These are phyloP conservation scores for Rubroboletus pulcherrimus DNA, from an alignment of 768 basidiomycete species.

Conservation along the genomic window DNA sequence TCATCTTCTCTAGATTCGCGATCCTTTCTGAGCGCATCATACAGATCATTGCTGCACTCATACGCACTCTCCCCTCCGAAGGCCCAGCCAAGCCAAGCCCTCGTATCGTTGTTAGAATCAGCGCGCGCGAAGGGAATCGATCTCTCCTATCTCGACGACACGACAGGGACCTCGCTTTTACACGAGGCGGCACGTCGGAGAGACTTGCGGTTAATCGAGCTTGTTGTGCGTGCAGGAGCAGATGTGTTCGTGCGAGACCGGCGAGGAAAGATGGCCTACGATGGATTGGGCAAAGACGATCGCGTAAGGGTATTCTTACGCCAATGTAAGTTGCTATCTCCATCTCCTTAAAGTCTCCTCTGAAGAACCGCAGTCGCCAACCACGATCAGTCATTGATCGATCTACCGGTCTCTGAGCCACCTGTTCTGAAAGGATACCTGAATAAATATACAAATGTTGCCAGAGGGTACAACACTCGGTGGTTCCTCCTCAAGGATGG, in stretches of 20 bases:
- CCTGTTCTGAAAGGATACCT: conserved; percentile 72
- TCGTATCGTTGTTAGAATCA: conserved; percentile 58
- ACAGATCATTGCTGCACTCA: conserved; percentile 64
- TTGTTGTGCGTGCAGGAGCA: conserved; percentile 81
- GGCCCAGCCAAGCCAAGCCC: conserved; percentile 39
- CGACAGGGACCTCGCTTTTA: conserved; percentile 71
- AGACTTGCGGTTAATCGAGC: conserved; percentile 77
- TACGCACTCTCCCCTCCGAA: conserved; percentile 63
- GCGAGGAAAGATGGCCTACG: conserved; percentile 65
- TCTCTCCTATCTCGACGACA: conserved; percentile 75
- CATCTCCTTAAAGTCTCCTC: neutral
- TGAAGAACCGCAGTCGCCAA: conserved; percentile 56
- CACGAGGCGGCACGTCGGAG: conserved; percentile 85
- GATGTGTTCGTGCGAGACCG: conserved; percentile 86
- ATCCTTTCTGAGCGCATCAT: conserved; percentile 68
- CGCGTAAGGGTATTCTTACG: conserved; percentile 75
- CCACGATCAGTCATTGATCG: conserved; percentile 70
- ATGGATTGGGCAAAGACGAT: conserved; percentile 73
- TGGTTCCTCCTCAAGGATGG: conserved; percentile 93
- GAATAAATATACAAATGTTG: conserved; percentile 92
- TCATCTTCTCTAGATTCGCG: conserved; percentile 60
- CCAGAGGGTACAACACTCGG: conserved; percentile 81
- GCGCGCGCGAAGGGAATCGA: conserved; percentile 71
- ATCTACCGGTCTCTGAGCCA: conserved; percentile 46
- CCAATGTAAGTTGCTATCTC: conserved; percentile 57